phyloP scores from a whole-genome alignment of 2,329 filamentous ascomycete species.

The Stachybotrys chartarum region DNA sequence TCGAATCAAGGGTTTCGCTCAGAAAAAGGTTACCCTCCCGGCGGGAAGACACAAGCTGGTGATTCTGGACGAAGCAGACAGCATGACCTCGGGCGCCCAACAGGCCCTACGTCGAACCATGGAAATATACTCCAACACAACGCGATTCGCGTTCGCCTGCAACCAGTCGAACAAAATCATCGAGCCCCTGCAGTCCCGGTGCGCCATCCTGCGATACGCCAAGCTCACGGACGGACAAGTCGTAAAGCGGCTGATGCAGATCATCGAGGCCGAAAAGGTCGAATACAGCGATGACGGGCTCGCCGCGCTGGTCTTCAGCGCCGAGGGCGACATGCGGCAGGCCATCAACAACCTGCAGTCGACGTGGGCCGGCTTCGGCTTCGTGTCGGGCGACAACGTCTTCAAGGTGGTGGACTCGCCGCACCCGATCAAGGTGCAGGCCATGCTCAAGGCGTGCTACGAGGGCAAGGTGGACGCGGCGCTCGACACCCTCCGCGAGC shows the following conservation, averaged over 20 bases:
- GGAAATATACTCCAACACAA: conserved; percentile 98
- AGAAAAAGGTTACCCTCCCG: conserved; percentile 96
- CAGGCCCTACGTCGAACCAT: conserved; percentile 92
- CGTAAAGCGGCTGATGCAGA: conserved; percentile 82
- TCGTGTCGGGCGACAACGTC: conserved; percentile 96
- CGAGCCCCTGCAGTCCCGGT: conserved; percentile 94
- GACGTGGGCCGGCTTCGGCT: conserved; percentile 86
- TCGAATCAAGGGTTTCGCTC: conserved; percentile 95
- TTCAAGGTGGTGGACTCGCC: conserved; percentile 97
- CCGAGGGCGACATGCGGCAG: conserved; percentile 97
- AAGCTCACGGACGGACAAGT: conserved; percentile 89
- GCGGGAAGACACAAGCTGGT: conserved; percentile 89
- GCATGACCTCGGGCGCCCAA: conserved; percentile 94
- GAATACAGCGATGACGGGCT: conserved; percentile 88
- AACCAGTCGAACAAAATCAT: conserved; percentile 99
- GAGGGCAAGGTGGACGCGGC: conserved; percentile 86
- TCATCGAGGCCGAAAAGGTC: conserved; percentile 87
- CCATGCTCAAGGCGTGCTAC: conserved; percentile 96
- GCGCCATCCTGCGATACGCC: conserved; percentile 90
- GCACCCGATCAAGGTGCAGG: conserved; percentile 96
- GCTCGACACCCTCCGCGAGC: conserved; percentile 76
- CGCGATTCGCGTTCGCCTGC: conserved; percentile 94
- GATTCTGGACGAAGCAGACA: conserved; percentile 96
- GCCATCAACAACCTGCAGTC: conserved; percentile 98
- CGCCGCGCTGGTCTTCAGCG: conserved; percentile 92